phyloP scores from a whole-genome alignment of 352 stramenopile species.

The Globisporangium ultimum region DNA sequence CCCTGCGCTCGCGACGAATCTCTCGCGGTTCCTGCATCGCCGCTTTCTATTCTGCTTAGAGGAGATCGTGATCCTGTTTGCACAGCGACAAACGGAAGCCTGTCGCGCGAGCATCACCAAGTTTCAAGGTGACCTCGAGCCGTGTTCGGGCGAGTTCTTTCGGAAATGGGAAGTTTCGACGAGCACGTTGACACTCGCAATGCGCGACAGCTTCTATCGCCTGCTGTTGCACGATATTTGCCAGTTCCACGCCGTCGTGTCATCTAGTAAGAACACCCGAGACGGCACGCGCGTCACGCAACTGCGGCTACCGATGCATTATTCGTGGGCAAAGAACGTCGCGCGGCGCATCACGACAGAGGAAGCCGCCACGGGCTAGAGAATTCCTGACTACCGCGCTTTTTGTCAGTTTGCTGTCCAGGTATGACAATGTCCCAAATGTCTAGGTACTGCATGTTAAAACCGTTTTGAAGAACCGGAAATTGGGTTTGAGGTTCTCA shows the following conservation, averaged over 20 bases:
- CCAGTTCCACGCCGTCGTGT: slow-evolving; percentile 63
- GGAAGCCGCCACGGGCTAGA: slow-evolving; percentile 20
- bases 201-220: slow-evolving; percentile 71
- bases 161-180: slow-evolving; percentile 71
- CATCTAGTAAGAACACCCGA: slow-evolving; percentile 58
- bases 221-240: slow-evolving; percentile 71
- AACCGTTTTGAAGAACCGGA: too few relatives aligned
- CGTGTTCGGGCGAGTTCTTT: slow-evolving; percentile 40
- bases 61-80: slow-evolving; percentile 72
- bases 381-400: too few relatives aligned
- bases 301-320: slow-evolving; percentile 60
- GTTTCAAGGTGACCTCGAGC: slow-evolving; percentile 54
- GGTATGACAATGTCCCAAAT: too few relatives aligned
- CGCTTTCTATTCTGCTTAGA: slow-evolving; percentile 80
- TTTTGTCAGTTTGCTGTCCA: too few relatives aligned
- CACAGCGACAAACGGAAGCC: slow-evolving; percentile 59
- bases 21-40: slow-evolving; percentile 65
- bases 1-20: slow-evolving; percentile 17
- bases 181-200: slow-evolving; percentile 59
- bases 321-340: slow-evolving; percentile 44
- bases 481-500: too few relatives aligned
- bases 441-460: too few relatives aligned
- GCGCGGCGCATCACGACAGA: slow-evolving; percentile 32
- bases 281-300: slow-evolving; percentile 73
- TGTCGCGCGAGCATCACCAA: slow-evolving; percentile 42